Percentiles rank a stretch among this genome's conserved stretches.
Evolutionary conservation across 2,329 filamentous ascomycete genomes (phyloP).

Genomic region (Xylariales sp.): DNA sequence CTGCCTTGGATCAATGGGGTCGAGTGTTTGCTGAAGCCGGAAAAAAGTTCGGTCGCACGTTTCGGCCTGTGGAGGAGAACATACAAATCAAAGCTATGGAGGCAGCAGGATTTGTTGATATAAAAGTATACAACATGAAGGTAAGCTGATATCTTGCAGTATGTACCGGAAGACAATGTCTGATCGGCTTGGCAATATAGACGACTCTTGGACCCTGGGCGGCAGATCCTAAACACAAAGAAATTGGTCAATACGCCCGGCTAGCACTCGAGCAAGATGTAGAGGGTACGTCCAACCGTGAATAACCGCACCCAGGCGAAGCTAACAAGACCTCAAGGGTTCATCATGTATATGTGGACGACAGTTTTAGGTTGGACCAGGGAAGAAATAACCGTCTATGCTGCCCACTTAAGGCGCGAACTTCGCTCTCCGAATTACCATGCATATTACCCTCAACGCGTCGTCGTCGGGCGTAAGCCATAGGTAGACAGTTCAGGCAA

Average conservation of each 20-base stretch:
- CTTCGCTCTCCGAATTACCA: constrained; percentile 43
- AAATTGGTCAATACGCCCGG: constrained; percentile 53
- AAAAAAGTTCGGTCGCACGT: constrained; percentile 49
- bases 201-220: constrained; percentile 57
- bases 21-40: constrained; percentile 51
- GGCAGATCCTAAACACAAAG: constrained; percentile 51
- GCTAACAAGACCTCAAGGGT: constrained; percentile 39
- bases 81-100: constrained; percentile 49
- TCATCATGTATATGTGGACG: constrained; percentile 47
- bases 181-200: constrained; percentile 35
- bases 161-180: neutral
- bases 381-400: constrained; percentile 47
- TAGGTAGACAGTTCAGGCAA: constrained; percentile 5
- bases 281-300: constrained; percentile 44
- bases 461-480: constrained; percentile 48
- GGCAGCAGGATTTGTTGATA: constrained; percentile 47
- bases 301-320: neutral
- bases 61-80: constrained; percentile 49
- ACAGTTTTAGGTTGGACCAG: constrained; percentile 44
- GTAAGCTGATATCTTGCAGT: constrained; percentile 22
- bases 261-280: constrained; percentile 50
- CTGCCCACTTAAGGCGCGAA: constrained; percentile 47
- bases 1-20: constrained; percentile 51
- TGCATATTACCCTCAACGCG: constrained; percentile 43
- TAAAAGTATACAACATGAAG: constrained; percentile 43